Evolutionary conservation across 805 yeast species (phyloP), one percentile per base, ranked within the genome.

Genomic region (Barnettozyma vustinii): DNA sequence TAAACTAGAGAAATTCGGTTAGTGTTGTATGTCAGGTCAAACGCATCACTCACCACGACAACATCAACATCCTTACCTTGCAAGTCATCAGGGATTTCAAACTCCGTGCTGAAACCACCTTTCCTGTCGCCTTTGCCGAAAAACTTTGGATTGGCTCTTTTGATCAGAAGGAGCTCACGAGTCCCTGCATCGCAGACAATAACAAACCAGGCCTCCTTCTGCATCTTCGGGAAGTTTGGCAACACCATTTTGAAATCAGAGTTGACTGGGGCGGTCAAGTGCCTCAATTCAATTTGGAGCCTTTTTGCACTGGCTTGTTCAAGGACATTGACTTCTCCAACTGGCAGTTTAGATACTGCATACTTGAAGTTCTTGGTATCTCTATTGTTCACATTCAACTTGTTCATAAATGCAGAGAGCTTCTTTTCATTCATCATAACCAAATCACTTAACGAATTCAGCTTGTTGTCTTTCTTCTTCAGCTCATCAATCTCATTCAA

Each of bases 141-240:
- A 13, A 63, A 57, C 44, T 63, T 71, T 2, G 94, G 94, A 23
- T 86, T 82, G 5, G 89, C 84, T 59, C 98, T 79, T 60, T 87
- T 88, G 41, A 92, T 69, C 39, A 84, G 72, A 36, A 76, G 65
- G 25, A 92, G 62, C 58, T 83, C 87, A 41, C 75, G 75, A 2
- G 65, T 70, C 7, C 69, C 66, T 25, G 67, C 66, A 52, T 81
- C 80, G 52, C 77, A 69, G 9, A 83, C 56, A 43, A 92, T 77
- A 9, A 83, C 76, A 64, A 92, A 88, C 98, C 99, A 94, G 0
- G 95, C 81, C 63, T 94, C 98, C 59, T 89, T 83, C 66, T 94
- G 99, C 2, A 82, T 72, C 65, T 94, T 92, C 41, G 96, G 96
- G 69, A 87, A 94, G 57, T 78, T 79, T 2, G 95, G 92, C 49